Percentiles rank a stretch among this genome's conserved stretches.
These are phyloP conservation scores for Trametes cingulata DNA, from an alignment of 768 basidiomycete genomes.

Conservation along the genomic window DNA sequence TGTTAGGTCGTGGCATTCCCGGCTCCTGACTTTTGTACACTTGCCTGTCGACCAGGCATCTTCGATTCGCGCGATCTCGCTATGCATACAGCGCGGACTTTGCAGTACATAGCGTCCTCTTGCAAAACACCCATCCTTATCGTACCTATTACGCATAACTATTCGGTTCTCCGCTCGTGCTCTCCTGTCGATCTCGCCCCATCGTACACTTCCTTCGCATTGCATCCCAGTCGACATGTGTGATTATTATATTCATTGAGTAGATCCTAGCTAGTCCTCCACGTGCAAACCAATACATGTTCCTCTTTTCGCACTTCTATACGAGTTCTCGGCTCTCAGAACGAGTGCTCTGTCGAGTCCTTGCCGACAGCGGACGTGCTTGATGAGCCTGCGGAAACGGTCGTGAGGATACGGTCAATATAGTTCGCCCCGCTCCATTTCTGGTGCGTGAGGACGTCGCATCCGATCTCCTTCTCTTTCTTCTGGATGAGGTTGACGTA, in stretches of 20 bases:
- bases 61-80: background rate
- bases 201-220: conserved; percentile 5
- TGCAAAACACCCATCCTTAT: background rate
- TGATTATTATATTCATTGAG: conserved; percentile 11
- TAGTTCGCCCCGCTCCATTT: conserved; percentile 97
- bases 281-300: conserved; percentile 2
- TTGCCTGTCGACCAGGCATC: conserved; percentile 3
- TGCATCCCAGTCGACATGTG: conserved; percentile 9
- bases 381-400: conserved; percentile 85
- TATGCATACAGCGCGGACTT: conserved; percentile 3
- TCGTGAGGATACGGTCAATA: conserved; percentile 81
- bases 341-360: conserved; percentile 88
- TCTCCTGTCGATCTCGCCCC: background rate
- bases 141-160: background rate
- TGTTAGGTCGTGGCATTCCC: background rate
- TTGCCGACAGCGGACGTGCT: conserved; percentile 81
- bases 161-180: background rate
- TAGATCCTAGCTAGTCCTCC: conserved; percentile 9
- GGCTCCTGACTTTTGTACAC: background rate
- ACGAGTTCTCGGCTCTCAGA: conserved; percentile 39
- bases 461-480: conserved; percentile 86
- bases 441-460: conserved; percentile 91
- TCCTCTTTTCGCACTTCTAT: background rate
- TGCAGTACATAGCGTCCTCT: conserved; percentile 2
- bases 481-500: conserved; percentile 87